Evolutionary conservation across 2,329 filamentous ascomycete species (phyloP), one percentile per base, ranked within the genome.

Genomic region (Colletotrichum siamense): DNA sequence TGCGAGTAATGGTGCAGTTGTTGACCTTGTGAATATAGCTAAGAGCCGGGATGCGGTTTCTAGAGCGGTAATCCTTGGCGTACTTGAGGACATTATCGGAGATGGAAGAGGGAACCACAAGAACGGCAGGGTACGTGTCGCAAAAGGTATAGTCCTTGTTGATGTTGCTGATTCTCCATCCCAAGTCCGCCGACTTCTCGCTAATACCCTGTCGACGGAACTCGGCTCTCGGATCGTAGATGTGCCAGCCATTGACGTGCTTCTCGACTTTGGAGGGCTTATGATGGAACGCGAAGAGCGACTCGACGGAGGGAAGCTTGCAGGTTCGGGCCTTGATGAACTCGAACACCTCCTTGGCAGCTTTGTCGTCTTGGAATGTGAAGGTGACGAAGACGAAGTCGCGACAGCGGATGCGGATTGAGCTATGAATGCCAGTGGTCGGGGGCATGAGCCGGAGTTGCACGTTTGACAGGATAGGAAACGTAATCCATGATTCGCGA

Each of bases 51-150:
- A 99, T 96, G 76, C 97, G 93, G 78, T 94, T 93, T 76, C 96
- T 92, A 1, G 97, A 99, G 68, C 97, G 94, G 85, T 98, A 99
- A 77, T 93, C 92, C 75, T 93, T 94, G 30, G 96, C 97, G 82
- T 99, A 98, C 82, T 98, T 98, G 66, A 99, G 91, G 64, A 96
- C 96, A 82, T 97, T 98, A 85, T 99, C 97, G n/a, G 96, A 99
- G 79, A 99, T 98, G 75, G 91, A 92, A 28, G 94, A 92, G 26
- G 97, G 97, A 22, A 99, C 96, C 13, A 94, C 94, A 28, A 99
- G 89, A 63, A 98, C 83, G 5, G 93, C 92, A 15, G 97, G 97
- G 83, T 99, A 99, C 4, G 97, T 99, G 30, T 96, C 94, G 68
- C 96, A 98, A 82, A 98, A 99, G 79, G 88, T 89, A 83, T 98